These are phyloP conservation scores for Zopfochytrium polystomum DNA, from an alignment of 371 early-diverging fungal species.

Conservation along the genomic window DNA sequence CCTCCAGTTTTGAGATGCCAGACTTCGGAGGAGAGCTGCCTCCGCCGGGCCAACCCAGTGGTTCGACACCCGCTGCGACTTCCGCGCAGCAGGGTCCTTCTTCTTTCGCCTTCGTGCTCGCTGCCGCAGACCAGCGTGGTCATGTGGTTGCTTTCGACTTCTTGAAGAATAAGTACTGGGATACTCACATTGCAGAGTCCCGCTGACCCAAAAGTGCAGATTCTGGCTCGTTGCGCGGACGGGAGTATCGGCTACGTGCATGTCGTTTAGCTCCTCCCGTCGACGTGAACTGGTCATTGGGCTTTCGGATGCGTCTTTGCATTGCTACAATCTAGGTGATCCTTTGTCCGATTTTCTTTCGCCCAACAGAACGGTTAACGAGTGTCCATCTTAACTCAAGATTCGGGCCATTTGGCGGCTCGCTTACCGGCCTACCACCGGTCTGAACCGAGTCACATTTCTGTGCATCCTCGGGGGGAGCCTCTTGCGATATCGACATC, in stretches of 20 bases:
- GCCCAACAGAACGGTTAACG: background rate
- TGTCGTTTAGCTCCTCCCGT: constrained; percentile 40
- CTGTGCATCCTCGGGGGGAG: constrained; percentile 41
- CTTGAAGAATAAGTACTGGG: constrained; percentile 38
- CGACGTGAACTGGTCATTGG: constrained; percentile 46
- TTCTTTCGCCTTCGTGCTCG: constrained; percentile 32
- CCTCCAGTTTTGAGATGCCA: constrained; percentile 32
- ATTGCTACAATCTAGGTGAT: constrained; percentile 55
- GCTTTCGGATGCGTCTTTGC: constrained; percentile 41
- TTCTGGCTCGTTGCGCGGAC: constrained; percentile 47
- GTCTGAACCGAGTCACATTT: constrained; percentile 27
- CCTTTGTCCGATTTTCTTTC: background rate
- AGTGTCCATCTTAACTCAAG: constrained; percentile 17
- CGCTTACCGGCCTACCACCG: constrained; percentile 45
- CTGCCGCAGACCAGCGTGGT: constrained; percentile 48
- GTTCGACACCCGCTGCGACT: background rate
- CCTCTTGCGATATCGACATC: constrained; percentile 39
- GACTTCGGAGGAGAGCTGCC: background rate
- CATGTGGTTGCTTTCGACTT: constrained; percentile 44
- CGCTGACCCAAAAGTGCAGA: constrained; percentile 18
- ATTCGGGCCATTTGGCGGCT: constrained; percentile 44
- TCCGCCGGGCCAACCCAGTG: background rate
- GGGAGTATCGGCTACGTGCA: constrained; percentile 45
- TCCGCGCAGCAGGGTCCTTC: background rate
- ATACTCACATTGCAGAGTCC: background rate